Conservation (phyloP, 176 grass and related monocot genomes). For the Triticum turgidum region DNA sequence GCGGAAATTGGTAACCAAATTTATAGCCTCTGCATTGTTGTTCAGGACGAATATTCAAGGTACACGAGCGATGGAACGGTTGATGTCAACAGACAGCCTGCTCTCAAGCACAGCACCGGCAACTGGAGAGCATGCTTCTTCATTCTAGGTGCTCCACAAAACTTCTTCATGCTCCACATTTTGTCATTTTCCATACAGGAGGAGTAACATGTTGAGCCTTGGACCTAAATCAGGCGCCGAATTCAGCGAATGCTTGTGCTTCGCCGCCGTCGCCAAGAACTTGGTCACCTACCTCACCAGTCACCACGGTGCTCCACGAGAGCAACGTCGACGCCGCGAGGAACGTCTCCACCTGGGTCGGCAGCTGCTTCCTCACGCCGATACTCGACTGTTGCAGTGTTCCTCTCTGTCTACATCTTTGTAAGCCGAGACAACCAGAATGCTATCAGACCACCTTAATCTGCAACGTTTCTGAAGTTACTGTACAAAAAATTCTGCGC, state of each 20-base stretch:
- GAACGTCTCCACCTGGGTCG: conserved; percentile 21
- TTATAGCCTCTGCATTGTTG: background rate
- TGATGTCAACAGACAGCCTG: background rate
- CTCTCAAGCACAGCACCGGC: conserved; percentile 12
- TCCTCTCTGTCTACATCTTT: background rate
- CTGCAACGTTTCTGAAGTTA: no score
- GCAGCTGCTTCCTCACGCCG: conserved; percentile 19
- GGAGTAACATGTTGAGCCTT: no score
- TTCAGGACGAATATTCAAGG: background rate
- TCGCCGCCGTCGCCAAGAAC: conserved; percentile 22
- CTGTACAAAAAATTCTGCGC: no score
- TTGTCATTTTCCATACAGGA: no score
- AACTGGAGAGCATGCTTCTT: conserved; percentile 37
- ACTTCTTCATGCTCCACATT: no score
- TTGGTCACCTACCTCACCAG: conserved; percentile 15
- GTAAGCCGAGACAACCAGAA: no score
- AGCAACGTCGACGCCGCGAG: conserved; percentile 28
- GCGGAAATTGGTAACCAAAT: background rate
- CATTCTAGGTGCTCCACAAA: background rate
- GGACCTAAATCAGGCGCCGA: background rate
- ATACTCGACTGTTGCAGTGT: background rate
- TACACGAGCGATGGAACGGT: conserved; percentile 28
- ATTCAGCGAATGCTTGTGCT: conserved; percentile 20
- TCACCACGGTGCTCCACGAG: conserved; percentile 11
- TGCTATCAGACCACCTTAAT: no score